Conservation (phyloP, 331 rosid species). For the Malus hybrid region DNA sequence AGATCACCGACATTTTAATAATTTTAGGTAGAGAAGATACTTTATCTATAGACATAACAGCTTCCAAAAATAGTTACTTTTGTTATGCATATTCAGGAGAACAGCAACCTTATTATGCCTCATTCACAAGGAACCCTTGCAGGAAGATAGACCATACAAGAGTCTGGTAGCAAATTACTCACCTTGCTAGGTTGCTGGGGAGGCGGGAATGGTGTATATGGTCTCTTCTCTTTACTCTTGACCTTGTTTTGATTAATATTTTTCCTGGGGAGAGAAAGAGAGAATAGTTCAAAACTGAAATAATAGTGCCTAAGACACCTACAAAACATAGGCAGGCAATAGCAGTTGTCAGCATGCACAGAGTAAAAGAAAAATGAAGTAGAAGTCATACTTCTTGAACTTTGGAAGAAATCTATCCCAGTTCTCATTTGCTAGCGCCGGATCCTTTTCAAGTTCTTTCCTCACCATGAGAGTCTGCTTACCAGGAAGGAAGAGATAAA, state of each 20-base stretch:
- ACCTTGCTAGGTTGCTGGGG: conserved; percentile 94
- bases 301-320: neutral
- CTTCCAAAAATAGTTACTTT: neutral
- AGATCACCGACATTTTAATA: neutral
- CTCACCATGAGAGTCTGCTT: conserved; percentile 77
- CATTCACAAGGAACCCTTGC: neutral
- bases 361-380: neutral
- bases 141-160: neutral
- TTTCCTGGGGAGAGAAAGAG: conserved; percentile 43
- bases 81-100: neutral
- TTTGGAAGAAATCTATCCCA: conserved; percentile 99
- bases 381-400: conserved; percentile 62
- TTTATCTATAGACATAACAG: neutral
- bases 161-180: conserved; percentile 12
- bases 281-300: neutral
- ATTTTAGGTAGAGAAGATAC: neutral
- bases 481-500: neutral
- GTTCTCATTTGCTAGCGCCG: conserved; percentile 66
- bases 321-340: neutral
- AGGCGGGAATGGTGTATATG: conserved; percentile 88
- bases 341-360: neutral
- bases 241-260: conserved; percentile 73
- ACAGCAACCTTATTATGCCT: neutral
- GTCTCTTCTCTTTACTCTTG: conserved; percentile 64
- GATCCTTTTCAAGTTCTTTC: conserved; percentile 92